Evolutionary conservation across 139 green algal species (phyloP), one percentile per base, ranked within the genome.

Genomic region (Limnomonas spitsbergensis): DNA sequence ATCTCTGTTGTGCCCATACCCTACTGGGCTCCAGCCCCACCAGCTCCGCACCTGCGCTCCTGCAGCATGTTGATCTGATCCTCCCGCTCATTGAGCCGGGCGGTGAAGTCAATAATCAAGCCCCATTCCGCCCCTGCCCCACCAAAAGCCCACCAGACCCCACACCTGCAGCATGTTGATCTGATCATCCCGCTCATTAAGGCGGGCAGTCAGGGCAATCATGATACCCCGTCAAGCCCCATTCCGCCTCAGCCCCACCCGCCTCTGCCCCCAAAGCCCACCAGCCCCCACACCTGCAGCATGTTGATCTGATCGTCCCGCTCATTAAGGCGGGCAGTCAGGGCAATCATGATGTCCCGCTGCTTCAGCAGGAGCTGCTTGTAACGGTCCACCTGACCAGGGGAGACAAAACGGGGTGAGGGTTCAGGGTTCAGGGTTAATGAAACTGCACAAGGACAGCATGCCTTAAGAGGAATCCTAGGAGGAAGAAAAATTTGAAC

Each of bases 311-410:
- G 90, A 80, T 97, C 94, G 61, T 98, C 95, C 2, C 95, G 84
- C 83, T 98, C 93, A 54, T 94, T 94, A 38, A 98, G 88, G 1
- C 94, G 88, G 24, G 88, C 87, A 3, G 95, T 98, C 37, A 98
- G 91, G 2, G 90, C 93, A n/a, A 97, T 96, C 95, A 98, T 98
- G 87, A 98, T 97, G 91, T 98, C 61, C 2, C 95, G 88, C 91
- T 98, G 95, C 87, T 98, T 98, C 42, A 97, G 74, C 82, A 98
- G 90, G 75, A 98, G 91, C 70, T 88, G 81, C 88, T 96, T 97
- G 86, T 97, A 97, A 26, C 90, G 82, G 71, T 96, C 94, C n/a
- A 94, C 92, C 47, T 61, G 83, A 91, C 77, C 56, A 83, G 78
- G 66, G 53, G 26, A 61, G 20, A 3, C 38, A 40, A n/a, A n/a